phyloP scores from a whole-genome alignment of 495 filamentous ascomycete species.

The Durotheca rogersii region DNA sequence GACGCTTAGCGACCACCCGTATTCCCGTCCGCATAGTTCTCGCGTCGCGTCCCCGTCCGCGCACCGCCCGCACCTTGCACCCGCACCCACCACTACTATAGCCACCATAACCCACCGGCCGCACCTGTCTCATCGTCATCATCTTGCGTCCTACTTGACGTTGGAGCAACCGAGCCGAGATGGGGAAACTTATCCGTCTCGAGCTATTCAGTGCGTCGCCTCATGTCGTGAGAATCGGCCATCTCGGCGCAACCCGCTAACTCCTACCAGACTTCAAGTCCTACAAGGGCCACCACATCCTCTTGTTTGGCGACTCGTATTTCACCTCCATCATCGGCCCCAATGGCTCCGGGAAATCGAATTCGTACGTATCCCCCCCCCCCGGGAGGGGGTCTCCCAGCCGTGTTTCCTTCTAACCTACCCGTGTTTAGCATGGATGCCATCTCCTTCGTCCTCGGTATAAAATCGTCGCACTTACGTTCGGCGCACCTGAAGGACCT shows the following conservation, averaged over 20 bases:
- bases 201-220: slow-evolving; percentile 82
- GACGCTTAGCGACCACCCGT: slow-evolving; percentile 21
- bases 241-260: slow-evolving; percentile 29
- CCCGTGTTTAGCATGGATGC: slow-evolving; percentile 82
- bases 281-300: slow-evolving; percentile 90
- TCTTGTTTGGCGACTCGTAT: slow-evolving; percentile 96
- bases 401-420: no score
- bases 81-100: not conserved
- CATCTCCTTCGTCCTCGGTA: slow-evolving; percentile 97
- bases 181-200: slow-evolving; percentile 88
- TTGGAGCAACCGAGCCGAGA: slow-evolving; percentile 35
- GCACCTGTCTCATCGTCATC: no score
- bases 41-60: slow-evolving; percentile 27
- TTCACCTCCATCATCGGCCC: slow-evolving; percentile 99
- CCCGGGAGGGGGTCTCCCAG: no score
- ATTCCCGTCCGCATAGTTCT: slow-evolving; percentile 25
- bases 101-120: slow-evolving; percentile 7
- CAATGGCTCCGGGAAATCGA: slow-evolving; percentile 99
- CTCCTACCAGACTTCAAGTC: slow-evolving; percentile 86
- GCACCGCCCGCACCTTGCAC: slow-evolving; percentile 4
- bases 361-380: slow-evolving; percentile 68
- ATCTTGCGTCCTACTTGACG: no score
- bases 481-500: slow-evolving; percentile 93
- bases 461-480: slow-evolving; percentile 95
- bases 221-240: slow-evolving; percentile 13